A percentile compares a stretch with the other conserved stretches of the same genome.
These are phyloP conservation scores for Candida sphagnicola DNA, from an alignment of 805 yeast genomes.

Conservation along the genomic window DNA sequence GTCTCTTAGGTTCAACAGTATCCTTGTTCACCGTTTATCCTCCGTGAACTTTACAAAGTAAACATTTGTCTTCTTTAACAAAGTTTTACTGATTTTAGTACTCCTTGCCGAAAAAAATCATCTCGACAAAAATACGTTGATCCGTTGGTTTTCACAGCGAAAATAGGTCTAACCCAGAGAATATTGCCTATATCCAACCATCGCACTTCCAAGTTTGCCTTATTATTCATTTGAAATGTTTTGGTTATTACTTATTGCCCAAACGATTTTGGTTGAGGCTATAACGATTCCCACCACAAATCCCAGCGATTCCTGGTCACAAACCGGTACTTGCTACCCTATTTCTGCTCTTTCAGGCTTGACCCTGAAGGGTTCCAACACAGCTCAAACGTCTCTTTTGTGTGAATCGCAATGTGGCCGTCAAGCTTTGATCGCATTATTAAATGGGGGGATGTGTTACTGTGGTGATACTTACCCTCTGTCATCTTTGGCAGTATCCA, in stretches of 20 bases:
- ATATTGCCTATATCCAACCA: neutral
- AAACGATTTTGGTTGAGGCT: neutral
- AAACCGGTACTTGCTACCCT: conserved; percentile 8
- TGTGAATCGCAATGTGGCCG: conserved; percentile 54
- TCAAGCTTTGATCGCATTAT: conserved; percentile 30
- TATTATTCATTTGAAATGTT: neutral
- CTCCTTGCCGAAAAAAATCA: too few species aligned
- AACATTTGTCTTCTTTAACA: too few species aligned
- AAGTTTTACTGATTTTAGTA: too few species aligned
- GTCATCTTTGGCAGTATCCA: conserved; percentile 22
- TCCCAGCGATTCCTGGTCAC: conserved; percentile 8
- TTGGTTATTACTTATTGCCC: neutral
- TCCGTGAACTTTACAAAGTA: too few species aligned
- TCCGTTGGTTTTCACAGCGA: too few species aligned
- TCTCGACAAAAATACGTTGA: too few species aligned
- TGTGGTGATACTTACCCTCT: conserved; percentile 35
- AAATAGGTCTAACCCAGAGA: neutral
- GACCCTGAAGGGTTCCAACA: conserved; percentile 42
- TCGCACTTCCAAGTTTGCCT: neutral
- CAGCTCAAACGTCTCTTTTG: conserved; percentile 56
- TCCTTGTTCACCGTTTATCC: too few species aligned
- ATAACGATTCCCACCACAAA: conserved; percentile 1
- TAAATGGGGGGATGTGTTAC: conserved; percentile 34
- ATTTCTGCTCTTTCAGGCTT: conserved; percentile 5
- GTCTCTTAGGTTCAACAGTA: too few species aligned